Base-by-base conservation (phyloP, 2,329 filamentous ascomycete genomes). In the Colletotrichum sp. region DNA sequence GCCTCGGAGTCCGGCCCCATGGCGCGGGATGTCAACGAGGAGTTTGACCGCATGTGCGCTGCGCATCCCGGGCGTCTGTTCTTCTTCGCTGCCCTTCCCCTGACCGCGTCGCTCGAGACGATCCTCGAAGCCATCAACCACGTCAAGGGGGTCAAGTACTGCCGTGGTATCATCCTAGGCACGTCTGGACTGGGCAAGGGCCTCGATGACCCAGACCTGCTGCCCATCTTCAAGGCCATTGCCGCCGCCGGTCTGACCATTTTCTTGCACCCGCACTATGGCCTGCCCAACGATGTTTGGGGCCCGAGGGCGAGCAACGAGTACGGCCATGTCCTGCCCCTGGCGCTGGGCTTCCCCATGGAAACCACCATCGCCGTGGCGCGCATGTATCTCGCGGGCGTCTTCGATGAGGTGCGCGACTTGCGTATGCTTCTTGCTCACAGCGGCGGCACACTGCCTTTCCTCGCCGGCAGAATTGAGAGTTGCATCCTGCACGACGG, bases 251-350 rank as follows among this genome's bases (percentile, higher is more conserved):
- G 87, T 9, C 87, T 95, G 38, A 87, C 94, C 28, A 87, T 98
- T 64, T 98, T 98, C 85, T 84, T 98, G 67, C 96, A 98, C 84
- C 96, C 96, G 32, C 96, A 98, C 84, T 98, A 98, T 82, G 96
- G 96, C 2, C 90, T 98, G 4, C 96, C 95, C 0, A 90, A 91
- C 74, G 90, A 92, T 10, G 95, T 97, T 5, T 98, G 94, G 85
- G 96, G 96, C 0, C 91, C 94, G 0, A 88, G 93, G 9, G 91
- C 90, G 0, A 86, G 83, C 55, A 87, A 86, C 26, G 92, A 93
- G 75, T 98, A 97, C 81, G 96, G 96, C 0, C 96, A 98, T 82
- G 95, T 98, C 1, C 88, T 98, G 4, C 94, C 96, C 0, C 87
- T 98, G 1, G 95, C 95, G 0, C 86, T 98, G 5, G 96, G 96